Conservation (phyloP, 1,284 basidiomycete genomes). For the Trichosporon asahii region DNA sequence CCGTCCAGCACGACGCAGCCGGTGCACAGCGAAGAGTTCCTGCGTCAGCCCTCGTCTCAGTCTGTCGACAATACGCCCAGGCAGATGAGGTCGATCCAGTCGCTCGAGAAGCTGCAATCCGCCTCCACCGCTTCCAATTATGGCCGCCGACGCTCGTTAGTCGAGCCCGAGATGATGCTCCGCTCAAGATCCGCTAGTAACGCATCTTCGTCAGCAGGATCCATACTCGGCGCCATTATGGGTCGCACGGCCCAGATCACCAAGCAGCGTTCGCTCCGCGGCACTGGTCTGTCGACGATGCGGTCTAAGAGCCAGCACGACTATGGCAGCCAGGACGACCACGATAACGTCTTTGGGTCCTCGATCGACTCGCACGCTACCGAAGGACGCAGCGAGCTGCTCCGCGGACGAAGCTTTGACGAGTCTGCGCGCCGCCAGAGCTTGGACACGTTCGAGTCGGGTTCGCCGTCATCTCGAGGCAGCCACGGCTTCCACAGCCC, state of each 20-base stretch:
- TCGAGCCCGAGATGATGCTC: slow-evolving; percentile 4
- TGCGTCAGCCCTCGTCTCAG: slow-evolving; percentile 10
- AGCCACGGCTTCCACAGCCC: slow-evolving; percentile 14
- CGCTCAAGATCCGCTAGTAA: slow-evolving; percentile 12
- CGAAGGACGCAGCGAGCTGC: slow-evolving; percentile 18
- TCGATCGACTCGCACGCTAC: slow-evolving; percentile 34
- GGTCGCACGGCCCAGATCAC: slow-evolving; percentile 13
- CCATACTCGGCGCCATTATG: slow-evolving; percentile 18
- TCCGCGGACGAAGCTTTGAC: slow-evolving; percentile 34
- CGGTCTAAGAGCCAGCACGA: slow-evolving; percentile 11
- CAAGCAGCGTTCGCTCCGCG: slow-evolving; percentile 31
- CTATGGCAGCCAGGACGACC: slow-evolving; percentile 26
- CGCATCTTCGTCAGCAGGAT: slow-evolving; percentile 20
- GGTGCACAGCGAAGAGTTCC: slow-evolving; percentile 15
- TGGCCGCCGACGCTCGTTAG: neutral
- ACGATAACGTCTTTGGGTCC: slow-evolving; percentile 31
- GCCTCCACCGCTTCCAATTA: neutral
- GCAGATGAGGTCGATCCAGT: slow-evolving; percentile 20
- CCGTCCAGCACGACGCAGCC: neutral
- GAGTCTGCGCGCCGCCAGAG: slow-evolving; percentile 25
- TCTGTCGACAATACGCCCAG: slow-evolving; percentile 20
- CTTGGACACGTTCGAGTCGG: slow-evolving; percentile 35
- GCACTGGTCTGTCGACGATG: slow-evolving; percentile 22
- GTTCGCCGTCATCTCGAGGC: slow-evolving; percentile 24
- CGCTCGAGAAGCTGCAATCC: slow-evolving; percentile 21